These are phyloP conservation scores for Fraxinus platypoda DNA, from an alignment of 305 asterid genomes.

Conservation along the genomic window DNA sequence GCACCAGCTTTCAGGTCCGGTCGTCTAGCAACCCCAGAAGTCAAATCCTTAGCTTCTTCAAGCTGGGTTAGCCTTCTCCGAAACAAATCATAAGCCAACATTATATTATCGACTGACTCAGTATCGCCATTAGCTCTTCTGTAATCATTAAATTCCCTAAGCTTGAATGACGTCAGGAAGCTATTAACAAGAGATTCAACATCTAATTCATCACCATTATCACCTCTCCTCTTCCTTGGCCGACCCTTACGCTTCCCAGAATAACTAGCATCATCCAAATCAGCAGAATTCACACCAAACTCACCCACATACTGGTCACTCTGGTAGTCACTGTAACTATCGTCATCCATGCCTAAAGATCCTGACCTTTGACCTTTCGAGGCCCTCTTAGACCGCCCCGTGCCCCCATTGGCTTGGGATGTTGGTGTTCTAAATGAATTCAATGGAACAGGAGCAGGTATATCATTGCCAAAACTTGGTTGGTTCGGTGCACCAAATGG, in stretches of 20 bases:
- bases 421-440: constrained; percentile 71
- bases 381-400: constrained; percentile 36
- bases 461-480: constrained; percentile 34
- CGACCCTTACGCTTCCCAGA: constrained; percentile 49
- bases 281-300: constrained; percentile 33
- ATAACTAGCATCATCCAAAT: constrained; percentile 42
- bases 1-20: constrained; percentile 71
- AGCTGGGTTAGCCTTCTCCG: constrained; percentile 60
- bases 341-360: constrained; percentile 32
- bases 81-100: constrained; percentile 48
- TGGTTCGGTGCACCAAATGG: constrained; percentile 30
- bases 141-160: constrained; percentile 47
- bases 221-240: constrained; percentile 36
- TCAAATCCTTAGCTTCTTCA: constrained; percentile 53
- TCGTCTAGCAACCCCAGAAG: constrained; percentile 50
- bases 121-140: constrained; percentile 47
- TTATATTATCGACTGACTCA: constrained; percentile 32
- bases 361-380: constrained; percentile 26
- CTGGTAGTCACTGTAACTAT: constrained; percentile 32
- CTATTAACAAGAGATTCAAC: constrained; percentile 41
- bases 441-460: constrained; percentile 67
- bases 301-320: constrained; percentile 42
- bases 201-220: constrained; percentile 34
- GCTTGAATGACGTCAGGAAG: constrained; percentile 43
- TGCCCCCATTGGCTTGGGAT: constrained; percentile 45